These are phyloP conservation scores for Salix suchowensis DNA, from an alignment of 345 rosid species.

Conservation along the genomic window DNA sequence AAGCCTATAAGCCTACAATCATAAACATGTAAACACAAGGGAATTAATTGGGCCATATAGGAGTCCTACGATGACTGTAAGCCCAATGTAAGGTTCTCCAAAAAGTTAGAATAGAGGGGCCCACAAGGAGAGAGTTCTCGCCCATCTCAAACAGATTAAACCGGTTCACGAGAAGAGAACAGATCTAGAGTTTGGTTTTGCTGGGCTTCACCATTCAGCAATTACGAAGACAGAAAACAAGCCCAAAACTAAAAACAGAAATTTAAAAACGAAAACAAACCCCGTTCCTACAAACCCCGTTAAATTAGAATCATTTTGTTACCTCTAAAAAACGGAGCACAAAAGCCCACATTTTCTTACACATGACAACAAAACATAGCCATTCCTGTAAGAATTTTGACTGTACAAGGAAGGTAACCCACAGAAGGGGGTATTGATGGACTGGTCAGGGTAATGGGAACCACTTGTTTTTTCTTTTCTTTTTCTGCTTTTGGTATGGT, in stretches of 20 bases:
- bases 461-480: background rate
- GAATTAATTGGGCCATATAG: background rate
- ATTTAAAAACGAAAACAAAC: background rate
- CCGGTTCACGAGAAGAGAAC: background rate
- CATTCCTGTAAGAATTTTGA: background rate
- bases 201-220: constrained; percentile 3
- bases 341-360: too few relatives aligned
- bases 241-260: background rate
- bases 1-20: too few relatives aligned
- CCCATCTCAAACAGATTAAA: background rate
- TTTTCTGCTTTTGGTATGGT: too few relatives aligned
- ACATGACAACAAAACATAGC: too few relatives aligned
- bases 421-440: background rate
- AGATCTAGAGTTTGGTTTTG: background rate
- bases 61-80: background rate
- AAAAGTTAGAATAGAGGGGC: too few relatives aligned
- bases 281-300: background rate
- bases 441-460: background rate
- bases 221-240: constrained; percentile 1
- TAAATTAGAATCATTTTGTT: background rate
- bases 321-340: background rate
- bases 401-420: background rate
- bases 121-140: background rate
- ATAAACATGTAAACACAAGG: too few relatives aligned
- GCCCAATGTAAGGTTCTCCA: background rate